Base-by-base conservation (phyloP, 345 rosid species). In the Gossypium mustelinum region DNA sequence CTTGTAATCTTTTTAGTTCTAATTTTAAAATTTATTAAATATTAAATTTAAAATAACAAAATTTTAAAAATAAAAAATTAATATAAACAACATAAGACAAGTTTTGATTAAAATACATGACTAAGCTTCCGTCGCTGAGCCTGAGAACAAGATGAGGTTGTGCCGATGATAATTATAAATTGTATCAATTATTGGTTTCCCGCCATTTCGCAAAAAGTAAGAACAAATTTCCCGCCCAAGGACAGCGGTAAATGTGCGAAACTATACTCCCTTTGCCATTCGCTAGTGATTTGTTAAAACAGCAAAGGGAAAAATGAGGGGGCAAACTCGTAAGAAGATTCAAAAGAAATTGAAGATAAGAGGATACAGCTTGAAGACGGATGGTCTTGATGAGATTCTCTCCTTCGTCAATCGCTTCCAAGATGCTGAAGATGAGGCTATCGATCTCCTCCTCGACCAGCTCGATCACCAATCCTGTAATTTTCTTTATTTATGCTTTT, bases 401-500 rank as follows among this genome's bases (percentile, higher is more conserved):
- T 77, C 87, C 47, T 93, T 88, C 81, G 80, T 86, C 74, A 79
- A 78, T 39, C 93, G 84, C 63, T 95, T 89, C 78, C 81, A 82
- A 34, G 94, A 74, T 62, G 87, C 86, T 72, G 86, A 87, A 68
- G 98, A 87, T 70, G 93, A 93, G 47, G 92, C 95, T 70, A 77
- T 91, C 52, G 92, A 88, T 77, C 87, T 89, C 75, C 94, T 92
- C 68, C 95, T 94, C 63, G 98, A 94, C 68, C 79, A 89, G 52
- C 93, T 92, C 79, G 89, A 85, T n/a, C 77, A 73, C 27, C 87
- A 85, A 75, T 76, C 87, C 11, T 74, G 93, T 85, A 81, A 69
- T 18, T 55, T 75, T 56, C 56, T 13, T 10, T 50, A 24, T n/a
- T 29, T 27, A 29, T 10, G 48, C 55, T 14, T 7, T 63, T 2